Evolutionary conservation across 805 yeast genomes (phyloP).

Genomic region (Naumovozyma castellii): DNA sequence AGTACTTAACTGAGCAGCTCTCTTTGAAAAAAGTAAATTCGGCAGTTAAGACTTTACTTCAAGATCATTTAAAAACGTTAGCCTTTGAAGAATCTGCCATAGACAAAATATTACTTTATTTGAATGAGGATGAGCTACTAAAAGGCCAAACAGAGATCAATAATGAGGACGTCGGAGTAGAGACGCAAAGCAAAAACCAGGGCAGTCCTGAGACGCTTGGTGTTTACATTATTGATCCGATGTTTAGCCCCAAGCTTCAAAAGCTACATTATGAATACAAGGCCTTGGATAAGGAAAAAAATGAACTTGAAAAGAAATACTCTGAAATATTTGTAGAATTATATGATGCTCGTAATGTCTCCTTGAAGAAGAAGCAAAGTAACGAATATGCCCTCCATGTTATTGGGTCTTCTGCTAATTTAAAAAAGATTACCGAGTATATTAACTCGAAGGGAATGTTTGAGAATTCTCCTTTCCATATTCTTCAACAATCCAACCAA

Average conservation of each 20-base stretch:
- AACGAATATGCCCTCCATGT: conserved; percentile 43
- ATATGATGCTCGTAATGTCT: conserved; percentile 26
- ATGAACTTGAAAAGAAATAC: conserved; percentile 21
- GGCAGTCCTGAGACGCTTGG: background rate
- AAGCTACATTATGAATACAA: conserved; percentile 31
- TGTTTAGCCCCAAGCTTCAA: conserved; percentile 27
- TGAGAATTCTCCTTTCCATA: conserved; percentile 15
- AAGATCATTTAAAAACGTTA: conserved; percentile 23
- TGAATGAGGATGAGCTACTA: conserved; percentile 33
- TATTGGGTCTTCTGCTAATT: conserved; percentile 30
- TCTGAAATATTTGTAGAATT: conserved; percentile 22
- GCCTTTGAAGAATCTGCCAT: conserved; percentile 36
- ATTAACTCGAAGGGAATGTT: conserved; percentile 9
- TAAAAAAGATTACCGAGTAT: conserved; percentile 15
- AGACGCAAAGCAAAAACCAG: background rate
- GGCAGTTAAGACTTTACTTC: conserved; percentile 22
- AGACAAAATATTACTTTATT: conserved; percentile 32
- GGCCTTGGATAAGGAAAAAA: conserved; percentile 21
- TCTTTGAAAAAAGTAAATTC: conserved; percentile 12
- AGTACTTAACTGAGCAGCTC: conserved; percentile 11
- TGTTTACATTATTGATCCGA: conserved; percentile 31
- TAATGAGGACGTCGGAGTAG: background rate
- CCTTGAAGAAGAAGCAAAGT: conserved; percentile 34
- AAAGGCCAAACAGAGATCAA: conserved; percentile 5
- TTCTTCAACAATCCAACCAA: conserved; percentile 34